phyloP scores from a whole-genome alignment of 352 stramenopile genomes.

The Phytophthora sp. region DNA sequence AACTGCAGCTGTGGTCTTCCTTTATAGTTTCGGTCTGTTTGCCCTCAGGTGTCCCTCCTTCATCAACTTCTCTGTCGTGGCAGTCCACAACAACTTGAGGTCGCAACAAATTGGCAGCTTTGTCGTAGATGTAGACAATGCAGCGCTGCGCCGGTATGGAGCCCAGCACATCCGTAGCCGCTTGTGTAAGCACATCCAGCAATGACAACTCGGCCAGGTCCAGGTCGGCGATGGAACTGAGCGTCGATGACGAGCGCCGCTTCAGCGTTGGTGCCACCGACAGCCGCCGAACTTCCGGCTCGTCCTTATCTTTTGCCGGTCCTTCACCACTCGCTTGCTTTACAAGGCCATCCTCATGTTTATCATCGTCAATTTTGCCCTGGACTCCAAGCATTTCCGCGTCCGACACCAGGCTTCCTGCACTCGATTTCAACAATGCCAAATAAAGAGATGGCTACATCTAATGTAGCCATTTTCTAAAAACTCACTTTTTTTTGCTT shows the following conservation, averaged over 20 bases:
- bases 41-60: not conserved
- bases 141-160: conserved; percentile 55
- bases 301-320: not conserved
- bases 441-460: conserved; percentile 25
- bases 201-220: conserved; percentile 29
- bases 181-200: conserved; percentile 44
- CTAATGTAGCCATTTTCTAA: not conserved
- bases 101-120: conserved; percentile 47
- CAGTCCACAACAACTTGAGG: conserved; percentile 38
- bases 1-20: not conserved
- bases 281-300: not conserved
- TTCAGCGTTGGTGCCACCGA: conserved; percentile 4
- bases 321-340: not conserved
- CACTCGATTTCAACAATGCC: conserved; percentile 7
- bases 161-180: conserved; percentile 36
- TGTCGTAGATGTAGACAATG: conserved; percentile 66
- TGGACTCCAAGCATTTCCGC: not conserved
- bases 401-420: not conserved
- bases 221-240: conserved; percentile 5
- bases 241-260: conserved; percentile 6
- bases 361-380: not conserved
- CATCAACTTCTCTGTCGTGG: not conserved
- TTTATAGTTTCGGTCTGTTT: not conserved
- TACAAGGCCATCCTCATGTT: not conserved
- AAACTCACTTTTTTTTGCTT: no score